Percentiles rank a stretch among this genome's conserved stretches.
Conservation (phyloP, 2,329 filamentous ascomycete genomes). For the Colletotrichum acutatum region DNA sequence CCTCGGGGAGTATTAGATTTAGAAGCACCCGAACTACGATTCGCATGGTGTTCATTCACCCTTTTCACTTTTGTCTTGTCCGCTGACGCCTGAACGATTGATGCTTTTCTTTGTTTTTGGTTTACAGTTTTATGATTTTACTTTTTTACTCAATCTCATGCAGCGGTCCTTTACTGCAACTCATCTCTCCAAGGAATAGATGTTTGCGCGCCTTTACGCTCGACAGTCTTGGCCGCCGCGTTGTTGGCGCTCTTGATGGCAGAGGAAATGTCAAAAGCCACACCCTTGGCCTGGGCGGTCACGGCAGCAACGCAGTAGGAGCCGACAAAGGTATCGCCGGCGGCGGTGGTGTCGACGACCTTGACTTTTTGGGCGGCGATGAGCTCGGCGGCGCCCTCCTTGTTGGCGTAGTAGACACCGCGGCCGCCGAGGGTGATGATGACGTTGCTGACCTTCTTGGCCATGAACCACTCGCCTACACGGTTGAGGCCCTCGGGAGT, state of each 20-base stretch:
- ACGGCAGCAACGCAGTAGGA: conserved; percentile 83
- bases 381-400: conserved; percentile 53
- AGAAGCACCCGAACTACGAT: neutral
- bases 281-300: conserved; percentile 44
- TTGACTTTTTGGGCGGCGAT: conserved; percentile 74
- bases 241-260: conserved; percentile 66
- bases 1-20: neutral
- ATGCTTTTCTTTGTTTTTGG: conserved; percentile 1
- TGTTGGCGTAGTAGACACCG: conserved; percentile 76
- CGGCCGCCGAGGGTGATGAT: conserved; percentile 86
- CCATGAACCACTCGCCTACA: conserved; percentile 71
- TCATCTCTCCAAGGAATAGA: conserved; percentile 59
- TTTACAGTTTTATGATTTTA: neutral
- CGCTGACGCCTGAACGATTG: neutral
- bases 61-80: neutral
- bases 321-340: conserved; percentile 94
- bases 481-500: conserved; percentile 53
- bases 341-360: conserved; percentile 93
- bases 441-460: conserved; percentile 77
- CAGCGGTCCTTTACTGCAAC: conserved; percentile 37
- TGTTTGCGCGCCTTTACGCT: conserved; percentile 54
- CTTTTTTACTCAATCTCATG: neutral
- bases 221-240: conserved; percentile 54
- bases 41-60: neutral
- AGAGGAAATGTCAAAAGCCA: conserved; percentile 63